phyloP scores from a whole-genome alignment of 805 yeast genomes.

The Yarrowia porcina region DNA sequence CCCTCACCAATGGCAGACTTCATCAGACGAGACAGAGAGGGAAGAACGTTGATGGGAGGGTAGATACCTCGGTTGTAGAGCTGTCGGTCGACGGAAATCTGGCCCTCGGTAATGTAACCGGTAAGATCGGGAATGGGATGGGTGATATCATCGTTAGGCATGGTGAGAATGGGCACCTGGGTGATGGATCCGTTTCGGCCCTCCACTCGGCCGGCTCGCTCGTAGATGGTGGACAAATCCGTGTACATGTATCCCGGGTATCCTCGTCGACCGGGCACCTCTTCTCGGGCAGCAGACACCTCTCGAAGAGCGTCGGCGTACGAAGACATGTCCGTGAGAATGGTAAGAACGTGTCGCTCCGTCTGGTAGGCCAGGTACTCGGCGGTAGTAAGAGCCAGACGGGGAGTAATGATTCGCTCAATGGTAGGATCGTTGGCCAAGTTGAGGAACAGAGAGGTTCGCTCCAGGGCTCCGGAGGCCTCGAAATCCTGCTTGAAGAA shows the following conservation, averaged over 20 bases:
- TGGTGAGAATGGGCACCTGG: constrained; percentile 96
- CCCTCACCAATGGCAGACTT: constrained; percentile 99
- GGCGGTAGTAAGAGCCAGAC: constrained; percentile 97
- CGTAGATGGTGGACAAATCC: constrained; percentile 97
- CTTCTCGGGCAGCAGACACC: constrained; percentile 99
- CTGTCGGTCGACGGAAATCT: constrained; percentile 95
- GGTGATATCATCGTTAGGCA: constrained; percentile 99
- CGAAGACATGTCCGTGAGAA: constrained; percentile 99
- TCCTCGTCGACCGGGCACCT: constrained; percentile 99
- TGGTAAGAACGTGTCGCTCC: constrained; percentile 97
- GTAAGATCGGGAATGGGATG: constrained; percentile 99
- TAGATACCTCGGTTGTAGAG: constrained; percentile 93
- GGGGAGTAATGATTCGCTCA: constrained; percentile 98
- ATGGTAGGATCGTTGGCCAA: constrained; percentile 99
- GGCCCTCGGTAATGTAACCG: constrained; percentile 99
- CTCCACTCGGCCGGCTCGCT: constrained; percentile 99
- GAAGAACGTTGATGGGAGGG: constrained; percentile 98
- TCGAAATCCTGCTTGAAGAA: constrained; percentile 99
- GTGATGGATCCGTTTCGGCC: constrained; percentile 99
- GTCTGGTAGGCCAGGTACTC: constrained; percentile 99
- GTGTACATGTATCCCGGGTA: constrained; percentile 99
- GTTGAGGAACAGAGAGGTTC: constrained; percentile 94
- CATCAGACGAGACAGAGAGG: constrained; percentile 97
- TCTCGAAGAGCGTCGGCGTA: constrained; percentile 99
- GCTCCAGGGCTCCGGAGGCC: constrained; percentile 97